Percentiles rank a stretch among this genome's conserved stretches.
These are phyloP conservation scores for Wickerhamiella domercqiae DNA, from an alignment of 805 yeast species.

Conservation along the genomic window DNA sequence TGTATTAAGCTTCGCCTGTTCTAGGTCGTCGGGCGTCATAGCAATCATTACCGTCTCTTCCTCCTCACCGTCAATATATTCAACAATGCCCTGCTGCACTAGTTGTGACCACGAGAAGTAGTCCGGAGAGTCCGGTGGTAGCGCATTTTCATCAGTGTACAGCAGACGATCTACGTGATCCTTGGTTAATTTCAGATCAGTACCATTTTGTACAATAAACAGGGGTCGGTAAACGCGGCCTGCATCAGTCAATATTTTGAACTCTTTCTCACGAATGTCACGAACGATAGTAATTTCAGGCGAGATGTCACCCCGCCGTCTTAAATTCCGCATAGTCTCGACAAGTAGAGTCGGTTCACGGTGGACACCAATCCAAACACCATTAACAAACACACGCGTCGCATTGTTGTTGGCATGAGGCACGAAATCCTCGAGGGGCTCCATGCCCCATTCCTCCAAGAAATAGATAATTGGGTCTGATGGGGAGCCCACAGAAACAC, in stretches of 20 bases:
- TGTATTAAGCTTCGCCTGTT: conserved; percentile 31
- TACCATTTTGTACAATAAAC: conserved; percentile 79
- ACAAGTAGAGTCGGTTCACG: conserved; percentile 89
- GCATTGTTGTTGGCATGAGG: conserved; percentile 86
- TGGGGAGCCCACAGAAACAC: conserved; percentile 96
- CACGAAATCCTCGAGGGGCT: conserved; percentile 87
- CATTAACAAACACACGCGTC: conserved; percentile 89
- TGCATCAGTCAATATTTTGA: conserved; percentile 93
- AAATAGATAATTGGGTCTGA: conserved; percentile 86
- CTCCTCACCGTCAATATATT: conserved; percentile 96
- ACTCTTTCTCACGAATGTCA: conserved; percentile 92
- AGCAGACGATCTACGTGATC: conserved; percentile 64
- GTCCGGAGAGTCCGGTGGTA: conserved; percentile 35
- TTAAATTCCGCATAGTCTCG: conserved; percentile 74
- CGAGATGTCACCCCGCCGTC: conserved; percentile 90
- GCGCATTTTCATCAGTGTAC: conserved; percentile 34
- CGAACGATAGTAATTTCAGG: conserved; percentile 94
- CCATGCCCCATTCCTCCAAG: conserved; percentile 99
- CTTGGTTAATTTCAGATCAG: conserved; percentile 70
- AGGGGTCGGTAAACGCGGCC: conserved; percentile 97
- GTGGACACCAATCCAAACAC: conserved; percentile 99
- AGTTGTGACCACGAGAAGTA: conserved; percentile 72
- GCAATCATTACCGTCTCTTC: conserved; percentile 98
- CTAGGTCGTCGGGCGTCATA: conserved; percentile 95
- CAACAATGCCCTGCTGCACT: conserved; percentile 75